A percentile compares a stretch with the other conserved stretches of the same genome.
Conservation (phyloP, 352 stramenopile species). For the Pythium chondricola region DNA sequence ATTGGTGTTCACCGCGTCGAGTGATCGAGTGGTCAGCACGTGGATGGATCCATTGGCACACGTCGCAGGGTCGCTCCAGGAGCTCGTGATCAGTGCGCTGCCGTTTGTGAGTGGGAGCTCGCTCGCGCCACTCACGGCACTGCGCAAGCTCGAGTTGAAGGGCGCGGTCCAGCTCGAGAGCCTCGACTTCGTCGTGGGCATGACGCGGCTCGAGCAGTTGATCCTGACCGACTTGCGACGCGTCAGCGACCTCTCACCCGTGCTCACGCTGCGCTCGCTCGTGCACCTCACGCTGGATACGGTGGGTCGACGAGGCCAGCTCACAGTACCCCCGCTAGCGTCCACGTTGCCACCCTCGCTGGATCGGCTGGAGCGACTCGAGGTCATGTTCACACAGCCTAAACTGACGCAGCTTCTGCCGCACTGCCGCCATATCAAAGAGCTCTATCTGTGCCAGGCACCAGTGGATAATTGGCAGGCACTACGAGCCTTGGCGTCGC, state of each 20-base stretch:
- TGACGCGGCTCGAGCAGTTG: slow-evolving; percentile 4
- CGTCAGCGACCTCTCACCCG: slow-evolving; percentile 6
- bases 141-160: slow-evolving; percentile 6
- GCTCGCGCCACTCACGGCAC: background rate
- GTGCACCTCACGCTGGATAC: slow-evolving; percentile 11
- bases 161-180: background rate
- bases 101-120: background rate
- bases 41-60: background rate
- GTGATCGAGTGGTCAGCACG: background rate
- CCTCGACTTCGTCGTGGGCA: slow-evolving; percentile 2
- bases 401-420: background rate
- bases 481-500: background rate
- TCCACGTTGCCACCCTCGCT: background rate
- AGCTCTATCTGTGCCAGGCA: slow-evolving; percentile 6
- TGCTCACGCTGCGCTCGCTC: background rate
- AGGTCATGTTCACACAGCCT: slow-evolving; percentile 8
- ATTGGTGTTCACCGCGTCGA: slow-evolving; percentile 5
- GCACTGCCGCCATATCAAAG: slow-evolving; percentile 1
- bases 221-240: background rate
- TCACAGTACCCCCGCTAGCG: background rate
- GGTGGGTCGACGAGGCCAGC: background rate
- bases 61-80: background rate
- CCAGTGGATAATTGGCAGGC: slow-evolving; percentile 2
- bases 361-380: slow-evolving; percentile 3
- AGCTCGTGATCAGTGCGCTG: slow-evolving; percentile 3